A percentile compares a stretch with the other conserved stretches of the same genome.
Conservation (phyloP, 23 red algal genomes). For the Rhodosorus marinus region DNA sequence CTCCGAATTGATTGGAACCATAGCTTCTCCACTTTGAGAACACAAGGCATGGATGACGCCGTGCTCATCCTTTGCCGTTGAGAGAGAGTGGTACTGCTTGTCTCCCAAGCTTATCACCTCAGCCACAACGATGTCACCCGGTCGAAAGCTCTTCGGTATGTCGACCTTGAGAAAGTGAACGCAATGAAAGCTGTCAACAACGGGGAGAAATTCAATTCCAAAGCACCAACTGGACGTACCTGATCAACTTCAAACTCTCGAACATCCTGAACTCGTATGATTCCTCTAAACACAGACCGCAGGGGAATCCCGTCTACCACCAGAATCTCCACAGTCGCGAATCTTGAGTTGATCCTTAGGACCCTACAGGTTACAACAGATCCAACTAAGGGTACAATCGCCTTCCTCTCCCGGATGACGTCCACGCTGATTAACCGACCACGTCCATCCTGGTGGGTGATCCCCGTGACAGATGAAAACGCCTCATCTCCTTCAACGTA, state of each 20-base stretch:
- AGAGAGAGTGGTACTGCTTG: slow-evolving; percentile 1
- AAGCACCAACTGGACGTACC: no score
- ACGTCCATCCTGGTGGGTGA: no score
- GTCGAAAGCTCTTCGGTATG: background rate
- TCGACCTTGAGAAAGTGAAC: no score
- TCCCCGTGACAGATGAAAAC: no score
- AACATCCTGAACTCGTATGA: slow-evolving; percentile 7
- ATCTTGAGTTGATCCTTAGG: background rate
- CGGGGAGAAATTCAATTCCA: no score
- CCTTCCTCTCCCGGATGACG: no score
- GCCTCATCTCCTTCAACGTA: no score
- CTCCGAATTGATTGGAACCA: no score
- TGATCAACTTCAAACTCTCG: slow-evolving; percentile 1
- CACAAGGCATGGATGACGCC: slow-evolving; percentile 7
- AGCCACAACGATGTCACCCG: slow-evolving; percentile 2
- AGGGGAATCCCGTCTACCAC: background rate
- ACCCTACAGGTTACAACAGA: no score
- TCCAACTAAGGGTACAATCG: no score
- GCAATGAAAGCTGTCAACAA: no score
- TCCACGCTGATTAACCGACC: no score
- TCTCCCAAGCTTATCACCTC: slow-evolving; percentile 4
- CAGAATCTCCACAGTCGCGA: background rate
- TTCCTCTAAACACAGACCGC: slow-evolving; percentile 1
- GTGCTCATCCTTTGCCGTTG: background rate
- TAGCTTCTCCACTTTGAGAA: background rate